Percentiles rank a stretch among this genome's conserved stretches.
Evolutionary conservation across 108 stramenopile genomes (phyloP).

Genomic region (Skeletonema menzelii): DNA sequence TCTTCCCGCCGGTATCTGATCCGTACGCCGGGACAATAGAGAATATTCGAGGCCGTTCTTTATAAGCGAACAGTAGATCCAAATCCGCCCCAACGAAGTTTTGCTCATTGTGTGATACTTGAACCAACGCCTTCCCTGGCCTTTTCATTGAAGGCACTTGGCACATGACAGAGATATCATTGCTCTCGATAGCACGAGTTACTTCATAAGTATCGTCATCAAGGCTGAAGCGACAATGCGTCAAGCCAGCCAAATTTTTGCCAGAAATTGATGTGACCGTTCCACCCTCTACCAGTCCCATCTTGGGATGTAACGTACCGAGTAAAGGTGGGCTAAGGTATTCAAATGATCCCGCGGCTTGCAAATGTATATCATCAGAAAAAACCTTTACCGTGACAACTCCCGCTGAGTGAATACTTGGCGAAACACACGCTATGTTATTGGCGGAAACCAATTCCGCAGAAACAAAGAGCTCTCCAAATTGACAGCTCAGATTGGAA

Average conservation of each 20-base stretch:
- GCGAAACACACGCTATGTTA: conserved; percentile 28
- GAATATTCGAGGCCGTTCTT: conserved; percentile 24
- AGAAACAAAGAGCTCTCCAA: conserved; percentile 14
- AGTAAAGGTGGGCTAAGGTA: conserved; percentile 37
- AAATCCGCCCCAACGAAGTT: conserved; percentile 9
- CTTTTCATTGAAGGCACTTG: conserved; percentile 11
- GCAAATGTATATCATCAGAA: conserved; percentile 14
- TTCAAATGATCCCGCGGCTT: conserved; percentile 29
- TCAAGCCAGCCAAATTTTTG: conserved; percentile 20
- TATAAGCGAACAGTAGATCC: conserved; percentile 31
- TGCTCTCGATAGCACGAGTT: conserved; percentile 15
- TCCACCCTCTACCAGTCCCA: conserved; percentile 38
- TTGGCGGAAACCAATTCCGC: conserved; percentile 8
- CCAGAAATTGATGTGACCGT: conserved; percentile 19
- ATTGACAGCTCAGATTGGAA: conserved; percentile 29
- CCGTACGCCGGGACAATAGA: conserved; percentile 43
- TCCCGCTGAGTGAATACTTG: conserved; percentile 3
- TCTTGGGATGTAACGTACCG: conserved; percentile 14
- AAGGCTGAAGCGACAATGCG: conserved; percentile 33
- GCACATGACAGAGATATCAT: conserved; percentile 17
- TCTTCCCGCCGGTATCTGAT: conserved; percentile 37
- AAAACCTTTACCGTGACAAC: conserved; percentile 12
- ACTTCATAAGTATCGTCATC: conserved; percentile 8
- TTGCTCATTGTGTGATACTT: conserved; percentile 40
- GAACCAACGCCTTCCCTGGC: conserved; percentile 15